Conservation (phyloP, 2,329 filamentous ascomycete species). For the Penicillium griseofulvum region DNA sequence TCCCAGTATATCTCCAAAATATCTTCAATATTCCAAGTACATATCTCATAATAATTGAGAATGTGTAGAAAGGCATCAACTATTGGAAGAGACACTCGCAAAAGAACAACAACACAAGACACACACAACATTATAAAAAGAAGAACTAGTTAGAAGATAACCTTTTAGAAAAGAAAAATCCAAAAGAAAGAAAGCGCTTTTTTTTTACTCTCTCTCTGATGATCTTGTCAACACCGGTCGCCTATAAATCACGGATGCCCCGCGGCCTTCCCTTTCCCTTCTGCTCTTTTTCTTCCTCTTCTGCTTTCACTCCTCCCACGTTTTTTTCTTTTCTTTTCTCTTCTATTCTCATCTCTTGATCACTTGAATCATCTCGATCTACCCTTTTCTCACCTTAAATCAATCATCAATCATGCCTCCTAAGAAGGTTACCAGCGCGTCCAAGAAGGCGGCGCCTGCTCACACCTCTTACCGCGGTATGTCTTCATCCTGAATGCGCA, state of each 20-base stretch:
- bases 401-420: conserved; percentile 56
- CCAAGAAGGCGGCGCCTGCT: conserved; percentile 59
- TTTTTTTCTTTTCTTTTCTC: background rate
- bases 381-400: conserved; percentile 10
- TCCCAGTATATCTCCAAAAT: no score
- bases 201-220: conserved; percentile 27
- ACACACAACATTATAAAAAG: background rate
- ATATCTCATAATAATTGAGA: background rate
- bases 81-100: background rate
- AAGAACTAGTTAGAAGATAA: background rate
- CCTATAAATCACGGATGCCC: conserved; percentile 46
- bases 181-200: conserved; percentile 21
- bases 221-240: conserved; percentile 44
- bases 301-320: conserved; percentile 10
- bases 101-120: conserved; percentile 3
- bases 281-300: conserved; percentile 28
- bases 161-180: background rate
- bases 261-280: conserved; percentile 39
- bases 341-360: background rate
- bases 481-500: conserved; percentile 46
- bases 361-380: conserved; percentile 10
- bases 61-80: background rate
- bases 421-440: conserved; percentile 58
- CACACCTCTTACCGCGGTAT: conserved; percentile 68
- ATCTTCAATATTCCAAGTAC: background rate